Evolutionary conservation across 768 basidiomycete genomes (phyloP).

Genomic region (Rhizopogon salebrosus): DNA sequence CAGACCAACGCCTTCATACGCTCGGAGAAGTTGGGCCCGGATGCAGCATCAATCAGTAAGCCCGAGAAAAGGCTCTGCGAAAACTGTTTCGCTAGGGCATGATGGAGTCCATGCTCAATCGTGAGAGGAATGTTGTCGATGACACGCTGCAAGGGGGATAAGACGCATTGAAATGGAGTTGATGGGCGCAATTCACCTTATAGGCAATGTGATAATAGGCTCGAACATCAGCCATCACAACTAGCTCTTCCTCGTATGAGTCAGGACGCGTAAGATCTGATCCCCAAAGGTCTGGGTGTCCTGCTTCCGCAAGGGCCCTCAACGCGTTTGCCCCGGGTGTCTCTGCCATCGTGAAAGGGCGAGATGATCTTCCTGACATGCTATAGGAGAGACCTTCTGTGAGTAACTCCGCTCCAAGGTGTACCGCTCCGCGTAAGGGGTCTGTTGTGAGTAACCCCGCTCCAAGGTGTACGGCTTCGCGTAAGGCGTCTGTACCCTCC

Average conservation of each 20-base stretch:
- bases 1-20: conserved; percentile 37
- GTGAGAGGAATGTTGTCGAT: conserved; percentile 48
- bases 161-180: neutral
- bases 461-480: conserved; percentile 34
- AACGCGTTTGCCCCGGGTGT: conserved; percentile 13
- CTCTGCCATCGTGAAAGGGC: neutral
- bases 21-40: conserved; percentile 13
- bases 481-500: conserved; percentile 74
- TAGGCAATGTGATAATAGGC: conserved; percentile 54
- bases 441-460: conserved; percentile 25
- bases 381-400: too few species aligned
- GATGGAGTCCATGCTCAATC: conserved; percentile 43
- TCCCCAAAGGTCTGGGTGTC: conserved; percentile 16
- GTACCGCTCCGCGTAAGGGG: conserved; percentile 58
- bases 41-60: conserved; percentile 20
- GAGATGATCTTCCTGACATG: too few species aligned
- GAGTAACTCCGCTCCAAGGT: neutral
- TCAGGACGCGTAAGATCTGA: conserved; percentile 23
- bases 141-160: conserved; percentile 36
- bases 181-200: conserved; percentile 32
- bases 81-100: conserved; percentile 30
- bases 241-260: conserved; percentile 37
- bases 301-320: conserved; percentile 22
- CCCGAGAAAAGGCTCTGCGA: conserved; percentile 30
- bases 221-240: conserved; percentile 48